Conservation (phyloP, 2,329 filamentous ascomycete species). For the Colletotrichum graminicola region DNA sequence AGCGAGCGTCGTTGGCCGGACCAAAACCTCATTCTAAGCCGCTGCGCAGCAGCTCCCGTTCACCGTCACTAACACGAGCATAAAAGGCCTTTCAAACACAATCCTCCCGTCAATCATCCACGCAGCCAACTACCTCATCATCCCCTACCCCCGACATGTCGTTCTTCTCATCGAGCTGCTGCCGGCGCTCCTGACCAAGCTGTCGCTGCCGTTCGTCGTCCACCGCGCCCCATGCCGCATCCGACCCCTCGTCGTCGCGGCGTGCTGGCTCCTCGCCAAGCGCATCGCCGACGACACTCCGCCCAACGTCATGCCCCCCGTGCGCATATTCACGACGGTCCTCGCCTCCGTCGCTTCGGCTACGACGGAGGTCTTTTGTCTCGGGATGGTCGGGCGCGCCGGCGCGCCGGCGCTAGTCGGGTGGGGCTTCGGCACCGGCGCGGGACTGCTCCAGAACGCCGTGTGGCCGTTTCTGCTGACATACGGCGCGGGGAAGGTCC, state of each 20-base stretch:
- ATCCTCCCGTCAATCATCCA: constrained; percentile 49
- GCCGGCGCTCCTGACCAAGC: constrained; percentile 49
- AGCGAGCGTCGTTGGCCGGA: too few species aligned
- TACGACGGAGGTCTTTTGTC: constrained; percentile 50
- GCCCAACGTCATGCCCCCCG: constrained; percentile 50
- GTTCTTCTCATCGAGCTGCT: constrained; percentile 51
- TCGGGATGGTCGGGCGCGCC: constrained; percentile 49
- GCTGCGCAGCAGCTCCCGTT: neutral
- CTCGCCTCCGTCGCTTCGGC: constrained; percentile 49
- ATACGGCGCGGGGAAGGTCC: constrained; percentile 45
- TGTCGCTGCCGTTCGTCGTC: constrained; percentile 48
- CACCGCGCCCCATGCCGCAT: constrained; percentile 46
- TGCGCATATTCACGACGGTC: constrained; percentile 48
- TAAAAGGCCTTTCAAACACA: constrained; percentile 49
- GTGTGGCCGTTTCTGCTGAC: constrained; percentile 50
- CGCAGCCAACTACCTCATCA: constrained; percentile 52
- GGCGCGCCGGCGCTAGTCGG: constrained; percentile 50
- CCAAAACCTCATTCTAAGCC: neutral
- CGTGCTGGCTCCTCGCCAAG: constrained; percentile 48
- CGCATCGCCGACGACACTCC: constrained; percentile 48
- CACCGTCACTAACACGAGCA: neutral
- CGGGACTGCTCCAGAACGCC: constrained; percentile 47
- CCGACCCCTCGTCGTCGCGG: constrained; percentile 46
- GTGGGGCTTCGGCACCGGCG: constrained; percentile 53
- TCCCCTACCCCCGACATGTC: constrained; percentile 50